Evolutionary conservation across 495 filamentous ascomycete species (phyloP).

Genomic region (Astrothelium macrocarpum): DNA sequence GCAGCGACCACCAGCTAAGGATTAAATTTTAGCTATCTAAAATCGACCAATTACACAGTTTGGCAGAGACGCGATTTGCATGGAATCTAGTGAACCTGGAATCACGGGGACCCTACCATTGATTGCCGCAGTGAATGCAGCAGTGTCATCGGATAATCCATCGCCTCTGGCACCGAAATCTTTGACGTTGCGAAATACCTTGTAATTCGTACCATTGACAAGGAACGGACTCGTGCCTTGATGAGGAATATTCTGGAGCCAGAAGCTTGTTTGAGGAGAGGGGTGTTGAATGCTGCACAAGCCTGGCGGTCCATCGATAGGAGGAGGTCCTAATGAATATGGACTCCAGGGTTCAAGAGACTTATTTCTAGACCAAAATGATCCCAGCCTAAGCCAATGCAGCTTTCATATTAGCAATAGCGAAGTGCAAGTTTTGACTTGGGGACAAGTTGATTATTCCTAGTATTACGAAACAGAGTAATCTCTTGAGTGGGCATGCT

Average conservation of each 20-base stretch:
- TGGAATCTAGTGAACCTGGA: neutral
- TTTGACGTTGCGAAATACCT: slow-evolving; percentile 49
- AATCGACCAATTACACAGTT: neutral
- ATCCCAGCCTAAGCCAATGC: neutral
- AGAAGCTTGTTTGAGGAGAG: slow-evolving; percentile 15
- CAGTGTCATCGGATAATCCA: slow-evolving; percentile 45
- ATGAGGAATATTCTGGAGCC: slow-evolving; percentile 28
- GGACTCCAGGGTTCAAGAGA: neutral
- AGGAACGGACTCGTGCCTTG: slow-evolving; percentile 31
- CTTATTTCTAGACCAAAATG: neutral
- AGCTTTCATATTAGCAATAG: neutral
- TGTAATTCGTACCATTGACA: slow-evolving; percentile 30
- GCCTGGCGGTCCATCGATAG: neutral
- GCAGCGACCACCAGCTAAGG: slow-evolving; percentile 23
- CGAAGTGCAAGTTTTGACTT: neutral
- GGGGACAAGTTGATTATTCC: neutral
- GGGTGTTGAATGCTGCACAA: neutral
- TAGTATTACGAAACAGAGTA: too few species aligned
- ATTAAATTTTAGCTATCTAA: neutral
- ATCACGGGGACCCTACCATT: neutral
- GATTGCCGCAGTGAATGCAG: slow-evolving; percentile 40
- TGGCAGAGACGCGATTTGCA: neutral
- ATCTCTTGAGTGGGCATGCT: too few species aligned
- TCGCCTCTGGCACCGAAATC: slow-evolving; percentile 41
- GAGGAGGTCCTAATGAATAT: neutral